Evolutionary conservation across 2,329 filamentous ascomycete species (phyloP).

Genomic region (Fusarium succisae): DNA sequence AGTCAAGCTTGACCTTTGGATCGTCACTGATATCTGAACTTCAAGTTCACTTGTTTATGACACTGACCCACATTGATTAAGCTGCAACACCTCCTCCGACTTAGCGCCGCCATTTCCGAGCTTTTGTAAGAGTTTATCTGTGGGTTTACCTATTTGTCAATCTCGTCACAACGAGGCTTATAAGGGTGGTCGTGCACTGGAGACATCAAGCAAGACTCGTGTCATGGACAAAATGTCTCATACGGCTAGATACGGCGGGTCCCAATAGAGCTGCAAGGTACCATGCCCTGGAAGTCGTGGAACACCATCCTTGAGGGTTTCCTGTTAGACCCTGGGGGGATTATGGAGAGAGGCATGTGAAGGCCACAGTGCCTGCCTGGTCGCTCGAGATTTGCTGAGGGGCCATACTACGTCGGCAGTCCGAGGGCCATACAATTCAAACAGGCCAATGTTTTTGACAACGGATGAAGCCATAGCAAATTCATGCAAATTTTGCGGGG

Average conservation of each 20-base stretch:
- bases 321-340: neutral
- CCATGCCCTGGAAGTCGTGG: slow-evolving; percentile 1
- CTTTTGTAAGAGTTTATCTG: slow-evolving; percentile 5
- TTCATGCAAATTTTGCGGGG: slow-evolving; percentile 19
- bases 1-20: neutral
- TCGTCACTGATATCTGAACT: neutral
- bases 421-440: slow-evolving; percentile 10
- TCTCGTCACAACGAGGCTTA: slow-evolving; percentile 27
- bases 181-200: slow-evolving; percentile 26
- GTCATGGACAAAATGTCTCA: slow-evolving; percentile 18
- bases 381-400: slow-evolving; percentile 5
- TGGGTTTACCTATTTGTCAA: slow-evolving; percentile 7
- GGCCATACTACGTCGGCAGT: slow-evolving; percentile 8
- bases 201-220: slow-evolving; percentile 2
- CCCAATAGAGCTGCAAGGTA: slow-evolving; percentile 23
- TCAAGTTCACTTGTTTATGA: neutral
- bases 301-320: slow-evolving; percentile 1
- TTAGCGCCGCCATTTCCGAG: slow-evolving; percentile 38
- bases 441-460: slow-evolving; percentile 3
- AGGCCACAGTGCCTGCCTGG: slow-evolving; percentile 2
- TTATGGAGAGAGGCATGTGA: neutral
- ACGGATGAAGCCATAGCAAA: slow-evolving; percentile 9
- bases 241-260: slow-evolving; percentile 35
- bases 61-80: slow-evolving; percentile 22
- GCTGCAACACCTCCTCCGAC: slow-evolving; percentile 26